These are phyloP conservation scores for Colletotrichum echinochloae DNA, from an alignment of 2,329 filamentous ascomycete species.

Conservation along the genomic window DNA sequence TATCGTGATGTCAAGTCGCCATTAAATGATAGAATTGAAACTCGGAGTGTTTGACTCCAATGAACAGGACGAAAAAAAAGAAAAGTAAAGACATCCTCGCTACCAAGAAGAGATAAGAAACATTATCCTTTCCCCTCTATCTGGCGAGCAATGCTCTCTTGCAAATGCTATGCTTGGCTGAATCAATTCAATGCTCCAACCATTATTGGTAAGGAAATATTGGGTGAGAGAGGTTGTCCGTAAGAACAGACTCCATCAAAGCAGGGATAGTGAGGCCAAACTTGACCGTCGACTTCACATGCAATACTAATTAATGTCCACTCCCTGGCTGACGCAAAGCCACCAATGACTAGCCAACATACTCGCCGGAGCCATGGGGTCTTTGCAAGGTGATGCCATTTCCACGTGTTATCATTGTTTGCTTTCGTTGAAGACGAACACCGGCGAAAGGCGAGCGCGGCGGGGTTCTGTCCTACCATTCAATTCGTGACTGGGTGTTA, in stretches of 20 bases:
- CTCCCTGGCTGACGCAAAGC: background rate
- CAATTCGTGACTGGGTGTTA: background rate
- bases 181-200: background rate
- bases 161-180: background rate
- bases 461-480: background rate
- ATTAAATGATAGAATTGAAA: too few relatives aligned
- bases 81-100: background rate
- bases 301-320: background rate
- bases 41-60: background rate
- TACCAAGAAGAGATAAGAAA: background rate
- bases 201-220: background rate
- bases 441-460: background rate
- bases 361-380: background rate
- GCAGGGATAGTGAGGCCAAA: background rate
- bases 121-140: background rate
- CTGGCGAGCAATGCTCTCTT: background rate
- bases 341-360: background rate
- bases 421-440: background rate
- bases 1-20: too few relatives aligned
- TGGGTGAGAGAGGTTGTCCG: background rate
- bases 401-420: background rate
- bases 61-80: background rate
- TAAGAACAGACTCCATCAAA: background rate
- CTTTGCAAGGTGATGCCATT: background rate
- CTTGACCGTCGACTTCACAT: background rate